Conservation (phyloP, 2,329 filamentous ascomycete genomes). For the Trichoderma semiorbis region DNA sequence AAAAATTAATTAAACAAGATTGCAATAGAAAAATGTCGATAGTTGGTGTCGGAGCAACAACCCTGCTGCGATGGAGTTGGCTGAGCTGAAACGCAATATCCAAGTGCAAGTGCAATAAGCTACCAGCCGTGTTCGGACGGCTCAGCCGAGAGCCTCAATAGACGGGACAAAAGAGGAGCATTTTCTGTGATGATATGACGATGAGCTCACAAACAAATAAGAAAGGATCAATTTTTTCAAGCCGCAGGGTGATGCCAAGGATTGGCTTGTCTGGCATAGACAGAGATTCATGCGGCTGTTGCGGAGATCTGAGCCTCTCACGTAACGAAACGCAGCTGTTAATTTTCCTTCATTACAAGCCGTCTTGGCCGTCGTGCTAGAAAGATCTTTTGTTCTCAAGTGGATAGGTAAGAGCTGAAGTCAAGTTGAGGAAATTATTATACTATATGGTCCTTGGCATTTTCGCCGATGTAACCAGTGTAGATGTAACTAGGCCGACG, state of each 20-base stretch:
- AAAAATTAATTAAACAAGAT: slow-evolving; percentile 9
- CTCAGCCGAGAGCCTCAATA: background rate
- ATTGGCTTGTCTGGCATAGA: background rate
- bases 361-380: background rate
- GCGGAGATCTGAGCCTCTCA: background rate
- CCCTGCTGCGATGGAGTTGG: background rate
- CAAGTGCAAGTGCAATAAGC: background rate
- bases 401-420: background rate
- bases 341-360: background rate
- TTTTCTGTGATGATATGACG: background rate
- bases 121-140: background rate
- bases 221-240: background rate
- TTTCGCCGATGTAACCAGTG: background rate
- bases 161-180: background rate
- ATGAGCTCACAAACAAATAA: background rate
- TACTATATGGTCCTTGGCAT: background rate
- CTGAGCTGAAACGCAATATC: background rate
- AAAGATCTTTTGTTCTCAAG: background rate
- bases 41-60: background rate
- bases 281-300: background rate
- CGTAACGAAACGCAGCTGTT: background rate
- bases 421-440: background rate
- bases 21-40: background rate
- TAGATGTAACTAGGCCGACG: background rate
- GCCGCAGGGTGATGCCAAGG: background rate